phyloP scores from a whole-genome alignment of 2,329 filamentous ascomycete genomes.

The Lasiodiplodia gonubiensis region DNA sequence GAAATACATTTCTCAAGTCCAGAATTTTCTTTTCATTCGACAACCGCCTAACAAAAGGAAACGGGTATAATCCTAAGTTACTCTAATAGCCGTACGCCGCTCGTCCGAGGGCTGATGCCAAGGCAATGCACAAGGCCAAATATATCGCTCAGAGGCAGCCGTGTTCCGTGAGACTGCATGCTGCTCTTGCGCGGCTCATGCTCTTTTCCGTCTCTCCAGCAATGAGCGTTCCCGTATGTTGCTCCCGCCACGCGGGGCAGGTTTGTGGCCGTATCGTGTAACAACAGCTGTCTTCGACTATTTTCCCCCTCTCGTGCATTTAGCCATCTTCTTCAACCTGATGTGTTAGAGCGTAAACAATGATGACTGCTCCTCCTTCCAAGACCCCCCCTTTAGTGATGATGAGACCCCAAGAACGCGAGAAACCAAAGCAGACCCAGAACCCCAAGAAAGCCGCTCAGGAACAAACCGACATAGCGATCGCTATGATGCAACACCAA shows the following conservation, averaged over 20 bases:
- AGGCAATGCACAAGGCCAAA: constrained; percentile 18
- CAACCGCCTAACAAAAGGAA: constrained; percentile 22
- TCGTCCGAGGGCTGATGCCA: constrained; percentile 19
- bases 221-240: constrained; percentile 20
- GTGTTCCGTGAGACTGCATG: constrained; percentile 13
- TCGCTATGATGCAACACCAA: constrained; percentile 15
- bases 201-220: constrained; percentile 7
- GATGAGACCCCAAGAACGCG: constrained; percentile 17
- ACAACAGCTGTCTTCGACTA: neutral
- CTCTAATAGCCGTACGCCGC: constrained; percentile 24
- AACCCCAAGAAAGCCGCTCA: constrained; percentile 17
- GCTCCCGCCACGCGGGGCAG: constrained; percentile 1
- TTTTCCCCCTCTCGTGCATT: constrained; percentile 4
- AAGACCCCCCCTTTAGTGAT: neutral
- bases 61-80: constrained; percentile 27
- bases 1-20: constrained; percentile 1
- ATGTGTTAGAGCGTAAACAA: constrained; percentile 11
- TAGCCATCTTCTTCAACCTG: constrained; percentile 1
- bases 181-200: constrained; percentile 23
- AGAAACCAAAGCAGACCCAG: constrained; percentile 15
- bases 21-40: constrained; percentile 22
- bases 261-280: constrained; percentile 5
- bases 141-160: constrained; percentile 16
- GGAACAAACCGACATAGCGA: constrained; percentile 11
- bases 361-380: constrained; percentile 13